Conservation (phyloP, 202 grass and related monocot genomes). For the Setaria italica region DNA sequence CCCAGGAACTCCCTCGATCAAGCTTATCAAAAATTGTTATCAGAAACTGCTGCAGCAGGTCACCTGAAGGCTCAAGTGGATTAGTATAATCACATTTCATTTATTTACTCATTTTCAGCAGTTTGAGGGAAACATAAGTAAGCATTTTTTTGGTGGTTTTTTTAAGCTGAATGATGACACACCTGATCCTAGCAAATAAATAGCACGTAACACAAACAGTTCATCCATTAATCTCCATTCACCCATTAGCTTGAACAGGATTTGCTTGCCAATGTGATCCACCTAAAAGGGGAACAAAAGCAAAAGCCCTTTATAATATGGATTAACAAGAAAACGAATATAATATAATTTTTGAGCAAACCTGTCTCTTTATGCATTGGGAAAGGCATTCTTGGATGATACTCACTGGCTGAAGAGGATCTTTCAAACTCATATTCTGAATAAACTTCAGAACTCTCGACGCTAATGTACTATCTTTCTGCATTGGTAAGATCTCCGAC, state of each 20-base stretch:
- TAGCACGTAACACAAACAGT: slow-evolving; percentile 79
- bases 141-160: background rate
- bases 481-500: slow-evolving; percentile 82
- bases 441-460: slow-evolving; percentile 88
- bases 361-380: slow-evolving; percentile 86
- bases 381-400: slow-evolving; percentile 90
- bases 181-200: slow-evolving; percentile 98
- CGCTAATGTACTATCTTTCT: slow-evolving; percentile 81
- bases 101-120: slow-evolving; percentile 18
- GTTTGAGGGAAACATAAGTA: background rate
- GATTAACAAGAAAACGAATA: slow-evolving; percentile 42
- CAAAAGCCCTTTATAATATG: slow-evolving; percentile 25
- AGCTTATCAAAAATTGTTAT: slow-evolving; percentile 86
- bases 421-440: slow-evolving; percentile 65
- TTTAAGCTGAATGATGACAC: slow-evolving; percentile 16
- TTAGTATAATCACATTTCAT: slow-evolving; percentile 35
- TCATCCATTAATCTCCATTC: slow-evolving; percentile 97
- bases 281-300: slow-evolving; percentile 54
- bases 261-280: slow-evolving; percentile 81
- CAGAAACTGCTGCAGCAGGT: slow-evolving; percentile 95
- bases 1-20: slow-evolving; percentile 86
- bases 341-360: slow-evolving; percentile 46
- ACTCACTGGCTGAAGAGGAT: slow-evolving; percentile 70
- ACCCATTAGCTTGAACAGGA: slow-evolving; percentile 79
- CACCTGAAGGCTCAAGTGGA: slow-evolving; percentile 65